Evolutionary conservation across 1,284 basidiomycete species (phyloP).

Genomic region (Cutaneotrichosporon arboriforme): DNA sequence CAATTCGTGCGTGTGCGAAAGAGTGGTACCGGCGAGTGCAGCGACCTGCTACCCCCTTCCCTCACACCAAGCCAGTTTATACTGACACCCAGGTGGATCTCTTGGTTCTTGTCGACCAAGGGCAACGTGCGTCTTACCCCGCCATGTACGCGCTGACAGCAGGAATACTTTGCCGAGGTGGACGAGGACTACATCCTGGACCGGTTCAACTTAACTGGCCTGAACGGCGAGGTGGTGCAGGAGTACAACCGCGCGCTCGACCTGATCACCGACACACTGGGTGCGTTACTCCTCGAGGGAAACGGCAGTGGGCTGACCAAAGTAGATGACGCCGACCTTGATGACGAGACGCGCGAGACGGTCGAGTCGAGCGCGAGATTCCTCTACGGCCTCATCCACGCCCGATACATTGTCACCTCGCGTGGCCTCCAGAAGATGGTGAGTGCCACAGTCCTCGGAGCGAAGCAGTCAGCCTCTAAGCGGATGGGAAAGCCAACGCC

Average conservation of each 20-base stretch:
- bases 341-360: conserved; percentile 51
- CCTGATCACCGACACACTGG: conserved; percentile 81
- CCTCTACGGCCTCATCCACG: conserved; percentile 92
- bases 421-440: conserved; percentile 95
- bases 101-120: conserved; percentile 90
- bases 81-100: conserved; percentile 72
- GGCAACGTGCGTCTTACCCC: conserved; percentile 39
- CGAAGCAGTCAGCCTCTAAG: not conserved
- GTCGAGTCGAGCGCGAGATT: conserved; percentile 85
- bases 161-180: conserved; percentile 98
- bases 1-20: conserved; percentile 41
- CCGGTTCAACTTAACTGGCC: conserved; percentile 93
- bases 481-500: too few species aligned
- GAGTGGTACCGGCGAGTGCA: too few species aligned
- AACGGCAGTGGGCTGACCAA: not conserved
- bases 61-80: too few species aligned
- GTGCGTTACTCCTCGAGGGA: conserved; percentile 50
- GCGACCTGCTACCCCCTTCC: too few species aligned
- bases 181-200: conserved; percentile 99
- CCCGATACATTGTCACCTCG: conserved; percentile 91
- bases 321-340: conserved; percentile 50
- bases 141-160: conserved; percentile 8
- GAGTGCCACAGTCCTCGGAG: conserved; percentile 20
- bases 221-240: conserved; percentile 86
- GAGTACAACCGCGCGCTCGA: conserved; percentile 93